Evolutionary conservation across 2,329 filamentous ascomycete species (phyloP).

Genomic region (Venturia oleaginea): DNA sequence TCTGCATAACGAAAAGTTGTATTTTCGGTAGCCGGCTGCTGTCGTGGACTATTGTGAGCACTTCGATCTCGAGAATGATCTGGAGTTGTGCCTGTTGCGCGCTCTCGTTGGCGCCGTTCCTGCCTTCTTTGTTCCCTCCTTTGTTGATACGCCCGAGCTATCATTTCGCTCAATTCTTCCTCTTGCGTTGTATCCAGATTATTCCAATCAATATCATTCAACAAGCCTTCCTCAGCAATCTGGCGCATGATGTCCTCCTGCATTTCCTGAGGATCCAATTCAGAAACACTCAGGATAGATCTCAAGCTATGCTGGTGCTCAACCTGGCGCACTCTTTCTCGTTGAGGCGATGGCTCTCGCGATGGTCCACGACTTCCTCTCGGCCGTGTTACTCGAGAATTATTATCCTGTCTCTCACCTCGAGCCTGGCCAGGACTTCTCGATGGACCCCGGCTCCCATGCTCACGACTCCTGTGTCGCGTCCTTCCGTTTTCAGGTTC

Average conservation of each 20-base stretch:
- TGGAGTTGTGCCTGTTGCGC: background rate
- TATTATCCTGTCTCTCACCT: slow-evolving; percentile 29
- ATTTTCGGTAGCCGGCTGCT: background rate
- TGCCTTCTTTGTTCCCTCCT: slow-evolving; percentile 53
- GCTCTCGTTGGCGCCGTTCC: slow-evolving; percentile 5
- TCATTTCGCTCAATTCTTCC: slow-evolving; percentile 81
- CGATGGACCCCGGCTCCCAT: slow-evolving; percentile 3
- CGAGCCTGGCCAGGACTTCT: slow-evolving; percentile 20
- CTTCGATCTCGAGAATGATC: slow-evolving; percentile 1
- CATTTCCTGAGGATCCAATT: slow-evolving; percentile 67
- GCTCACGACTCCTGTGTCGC: slow-evolving; percentile 21
- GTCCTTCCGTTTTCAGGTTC: slow-evolving; percentile 17
- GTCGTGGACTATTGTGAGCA: background rate
- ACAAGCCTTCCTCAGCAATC: slow-evolving; percentile 75
- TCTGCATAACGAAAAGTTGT: background rate
- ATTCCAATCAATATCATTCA: slow-evolving; percentile 82
- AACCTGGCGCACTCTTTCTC: slow-evolving; percentile 46
- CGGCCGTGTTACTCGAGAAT: slow-evolving; percentile 12
- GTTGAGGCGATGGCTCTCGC: background rate
- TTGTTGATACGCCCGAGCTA: slow-evolving; percentile 78
- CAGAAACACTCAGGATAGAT: slow-evolving; percentile 72
- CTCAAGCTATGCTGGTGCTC: slow-evolving; percentile 86
- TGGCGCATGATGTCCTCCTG: slow-evolving; percentile 83
- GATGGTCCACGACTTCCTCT: slow-evolving; percentile 18
- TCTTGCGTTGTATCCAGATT: slow-evolving; percentile 77